Evolutionary conservation across 2,329 filamentous ascomycete species (phyloP), one percentile per base, ranked within the genome.

Genomic region (Dactylellina sp.): DNA sequence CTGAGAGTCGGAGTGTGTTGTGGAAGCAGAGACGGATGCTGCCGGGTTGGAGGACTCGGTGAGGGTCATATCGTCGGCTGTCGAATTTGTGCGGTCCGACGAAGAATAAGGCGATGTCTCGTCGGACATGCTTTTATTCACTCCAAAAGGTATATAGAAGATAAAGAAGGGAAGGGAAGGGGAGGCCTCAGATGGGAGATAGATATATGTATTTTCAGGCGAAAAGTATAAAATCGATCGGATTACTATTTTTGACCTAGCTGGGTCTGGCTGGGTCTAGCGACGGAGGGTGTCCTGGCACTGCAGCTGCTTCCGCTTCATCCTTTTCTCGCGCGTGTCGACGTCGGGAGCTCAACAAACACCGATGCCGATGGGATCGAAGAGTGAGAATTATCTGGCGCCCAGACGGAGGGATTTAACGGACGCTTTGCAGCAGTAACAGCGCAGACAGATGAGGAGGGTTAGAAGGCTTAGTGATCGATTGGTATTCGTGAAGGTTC

Each of bases 31-130:
- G n/a, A 72, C 66, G 56, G 70, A 74, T 55, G 61, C 50, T 3
- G 42, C 42, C 52, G 68, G 68, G 22, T 72, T 60, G n/a, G 66
- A 57, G 12, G 66, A 50, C 52, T 72, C 64, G n/a, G 60, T 66
- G 55, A 74, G 70, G 28, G 70, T 74, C 70, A 74, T 74, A 37
- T 74, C 70, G 70, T 74, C 70, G 46, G 53, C 49, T 24, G 70
- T 66, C 49, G 70, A 65, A 32, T 56, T 66, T 32, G 70, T 61
- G 22, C 55, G 55, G 24, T 65, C n/a, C 11, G 61, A 66, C 22
- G 61, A 32, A 44, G 70, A 40, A 47, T 74, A 74, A 9, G 65
- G 44, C 49, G 57, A 57, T 24, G 44, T 47, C 39, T 64, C 66
- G 24, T 35, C 59, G 18, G 59, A 14, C 66, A 72, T 72, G n/a